Conservation (phyloP, 441 rosid species). For the Gossypium schwendimanii region DNA sequence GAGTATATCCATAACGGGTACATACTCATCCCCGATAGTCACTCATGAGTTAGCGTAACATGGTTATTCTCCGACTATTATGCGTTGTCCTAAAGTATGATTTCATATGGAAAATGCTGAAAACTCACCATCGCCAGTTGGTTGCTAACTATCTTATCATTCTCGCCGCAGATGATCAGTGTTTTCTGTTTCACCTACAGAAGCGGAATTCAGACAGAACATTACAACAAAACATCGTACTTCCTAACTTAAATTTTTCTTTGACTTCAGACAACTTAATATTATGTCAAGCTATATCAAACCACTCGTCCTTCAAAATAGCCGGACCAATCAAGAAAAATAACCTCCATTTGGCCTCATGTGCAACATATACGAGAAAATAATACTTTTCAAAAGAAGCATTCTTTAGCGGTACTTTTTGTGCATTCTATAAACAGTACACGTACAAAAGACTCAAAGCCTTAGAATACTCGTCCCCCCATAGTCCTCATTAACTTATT, state of each 20-base stretch:
- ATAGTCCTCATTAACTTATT: background rate
- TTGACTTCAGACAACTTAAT: background rate
- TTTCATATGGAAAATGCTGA: background rate
- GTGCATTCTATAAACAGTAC: background rate
- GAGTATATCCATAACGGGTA: background rate
- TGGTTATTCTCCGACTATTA: background rate
- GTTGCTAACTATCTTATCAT: slow-evolving; percentile 52
- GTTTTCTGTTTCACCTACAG: slow-evolving; percentile 49
- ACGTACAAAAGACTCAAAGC: no score
- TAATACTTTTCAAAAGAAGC: background rate
- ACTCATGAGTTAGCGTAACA: background rate
- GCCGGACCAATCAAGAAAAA: background rate
- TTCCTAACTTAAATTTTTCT: background rate
- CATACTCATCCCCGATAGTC: background rate
- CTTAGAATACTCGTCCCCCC: no score
- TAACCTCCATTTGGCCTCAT: background rate
- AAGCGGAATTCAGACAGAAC: background rate
- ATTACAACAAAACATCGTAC: background rate
- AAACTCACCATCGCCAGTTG: slow-evolving; percentile 46
- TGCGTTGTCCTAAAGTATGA: background rate
- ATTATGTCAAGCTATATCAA: background rate
- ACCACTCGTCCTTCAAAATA: background rate
- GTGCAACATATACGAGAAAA: background rate
- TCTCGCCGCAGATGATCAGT: slow-evolving; percentile 51
- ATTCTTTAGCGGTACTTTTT: background rate